Percentiles rank a stretch among this genome's conserved stretches.
phyloP scores from a whole-genome alignment of 2,329 filamentous ascomycete species.

The Didymosphaeria variabile region DNA sequence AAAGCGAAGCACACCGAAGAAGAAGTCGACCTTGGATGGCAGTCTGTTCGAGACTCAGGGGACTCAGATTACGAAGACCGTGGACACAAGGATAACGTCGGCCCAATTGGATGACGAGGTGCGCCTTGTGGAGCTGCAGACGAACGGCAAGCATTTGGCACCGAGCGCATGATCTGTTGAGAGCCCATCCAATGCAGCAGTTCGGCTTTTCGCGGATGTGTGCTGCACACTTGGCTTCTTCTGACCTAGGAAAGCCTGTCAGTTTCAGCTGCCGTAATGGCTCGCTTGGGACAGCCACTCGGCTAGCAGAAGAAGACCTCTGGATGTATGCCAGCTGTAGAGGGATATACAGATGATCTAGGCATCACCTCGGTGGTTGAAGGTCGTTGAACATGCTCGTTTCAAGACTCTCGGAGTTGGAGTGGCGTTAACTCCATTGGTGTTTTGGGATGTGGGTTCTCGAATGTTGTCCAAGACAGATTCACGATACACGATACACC shows the following conservation, averaged over 20 bases:
- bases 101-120: constrained; percentile 5
- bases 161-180: neutral
- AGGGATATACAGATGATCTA: neutral
- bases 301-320: neutral
- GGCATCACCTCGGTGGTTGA: neutral
- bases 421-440: too few relatives aligned
- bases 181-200: neutral
- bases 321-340: neutral
- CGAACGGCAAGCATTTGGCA: neutral
- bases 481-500: neutral
- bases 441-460: neutral
- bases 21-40: neutral
- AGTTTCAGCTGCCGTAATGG: neutral
- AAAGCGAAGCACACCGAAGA: neutral
- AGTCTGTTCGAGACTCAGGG: constrained; percentile 4
- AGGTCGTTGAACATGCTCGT: neutral
- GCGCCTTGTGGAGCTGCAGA: constrained; percentile 5
- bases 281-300: neutral
- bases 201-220: neutral
- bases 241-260: neutral
- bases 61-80: constrained; percentile 7
- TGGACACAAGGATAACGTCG: neutral
- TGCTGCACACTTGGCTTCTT: neutral
- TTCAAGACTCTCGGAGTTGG: neutral
- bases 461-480: neutral